phyloP scores from a whole-genome alignment of 202 grass and related monocot genomes.

The Zizania palustris region DNA sequence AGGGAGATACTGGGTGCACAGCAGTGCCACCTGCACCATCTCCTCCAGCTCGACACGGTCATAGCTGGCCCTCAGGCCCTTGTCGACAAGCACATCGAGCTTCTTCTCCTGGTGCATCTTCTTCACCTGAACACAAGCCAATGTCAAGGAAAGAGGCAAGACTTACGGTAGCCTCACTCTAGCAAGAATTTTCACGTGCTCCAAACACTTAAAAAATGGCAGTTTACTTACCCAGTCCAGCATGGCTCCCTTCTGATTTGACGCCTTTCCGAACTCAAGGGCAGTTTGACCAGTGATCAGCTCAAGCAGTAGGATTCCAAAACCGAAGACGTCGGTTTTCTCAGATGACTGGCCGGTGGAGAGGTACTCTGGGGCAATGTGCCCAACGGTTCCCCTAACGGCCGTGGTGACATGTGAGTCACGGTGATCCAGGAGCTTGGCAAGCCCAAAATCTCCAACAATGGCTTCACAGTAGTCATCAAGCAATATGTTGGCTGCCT shows the following conservation, averaged over 20 bases:
- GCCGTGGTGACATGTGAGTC: constrained; percentile 94
- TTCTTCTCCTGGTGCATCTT: constrained; percentile 90
- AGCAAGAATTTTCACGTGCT: not conserved
- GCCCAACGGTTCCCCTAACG: constrained; percentile 81
- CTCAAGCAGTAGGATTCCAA: constrained; percentile 84
- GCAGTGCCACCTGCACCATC: constrained; percentile 76
- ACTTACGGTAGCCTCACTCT: constrained; percentile 1
- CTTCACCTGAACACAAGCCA: constrained; percentile 64
- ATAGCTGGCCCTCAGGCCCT: constrained; percentile 60
- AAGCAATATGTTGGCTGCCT: constrained; percentile 86
- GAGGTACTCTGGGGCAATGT: constrained; percentile 94
- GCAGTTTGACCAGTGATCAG: constrained; percentile 86
- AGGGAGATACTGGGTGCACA: constrained; percentile 89
- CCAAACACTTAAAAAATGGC: not conserved
- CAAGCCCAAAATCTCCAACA: constrained; percentile 88
- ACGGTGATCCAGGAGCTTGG: constrained; percentile 83
- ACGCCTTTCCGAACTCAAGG: constrained; percentile 81
- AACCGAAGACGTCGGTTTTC: constrained; percentile 93
- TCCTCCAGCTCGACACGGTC: constrained; percentile 84
- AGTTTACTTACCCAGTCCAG: constrained; percentile 79
- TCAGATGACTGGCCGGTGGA: constrained; percentile 90
- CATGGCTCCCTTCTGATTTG: constrained; percentile 93
- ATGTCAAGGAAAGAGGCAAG: constrained; percentile 17
- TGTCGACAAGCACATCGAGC: constrained; percentile 81
- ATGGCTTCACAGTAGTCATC: constrained; percentile 77